Evolutionary conservation across 306 rosid genomes (phyloP).

Genomic region (Vachellia pachyceras): DNA sequence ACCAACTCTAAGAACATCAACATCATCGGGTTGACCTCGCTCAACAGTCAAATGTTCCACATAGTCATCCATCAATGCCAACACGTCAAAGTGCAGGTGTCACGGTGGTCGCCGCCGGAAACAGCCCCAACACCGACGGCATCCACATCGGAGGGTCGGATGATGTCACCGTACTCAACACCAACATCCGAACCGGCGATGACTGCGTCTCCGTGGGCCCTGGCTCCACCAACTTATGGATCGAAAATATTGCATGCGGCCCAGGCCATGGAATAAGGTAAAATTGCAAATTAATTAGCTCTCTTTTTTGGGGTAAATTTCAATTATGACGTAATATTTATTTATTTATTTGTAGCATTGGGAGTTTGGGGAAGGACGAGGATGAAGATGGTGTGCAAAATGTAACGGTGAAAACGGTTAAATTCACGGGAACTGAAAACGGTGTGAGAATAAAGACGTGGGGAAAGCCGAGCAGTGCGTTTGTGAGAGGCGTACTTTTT

Average conservation of each 20-base stretch:
- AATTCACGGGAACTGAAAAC: constrained; percentile 52
- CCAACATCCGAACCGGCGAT: constrained; percentile 66
- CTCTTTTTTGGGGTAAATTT: too few species aligned
- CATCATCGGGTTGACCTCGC: constrained; percentile 54
- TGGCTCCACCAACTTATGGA: constrained; percentile 66
- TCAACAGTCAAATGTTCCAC: constrained; percentile 68
- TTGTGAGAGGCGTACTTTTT: constrained; percentile 50
- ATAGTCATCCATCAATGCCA: constrained; percentile 54
- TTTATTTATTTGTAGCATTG: constrained; percentile 52
- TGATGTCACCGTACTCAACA: constrained; percentile 47
- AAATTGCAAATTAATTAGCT: too few species aligned
- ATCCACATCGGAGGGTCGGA: constrained; percentile 66
- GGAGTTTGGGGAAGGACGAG: constrained; percentile 58
- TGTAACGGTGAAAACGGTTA: constrained; percentile 61
- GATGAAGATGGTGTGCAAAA: constrained; percentile 66
- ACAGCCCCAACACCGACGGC: constrained; percentile 82
- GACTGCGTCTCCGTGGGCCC: constrained; percentile 76
- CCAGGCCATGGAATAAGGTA: constrained; percentile 85
- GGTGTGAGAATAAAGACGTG: constrained; percentile 71
- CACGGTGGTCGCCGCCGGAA: constrained; percentile 44
- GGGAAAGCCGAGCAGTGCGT: constrained; percentile 63
- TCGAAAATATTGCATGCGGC: constrained; percentile 63
- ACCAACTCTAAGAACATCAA: constrained; percentile 54
- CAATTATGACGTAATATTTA: not conserved
- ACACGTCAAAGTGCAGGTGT: constrained; percentile 53